These are phyloP conservation scores for Arabidopsis suecica DNA, from an alignment of 345 rosid genomes.

Conservation along the genomic window DNA sequence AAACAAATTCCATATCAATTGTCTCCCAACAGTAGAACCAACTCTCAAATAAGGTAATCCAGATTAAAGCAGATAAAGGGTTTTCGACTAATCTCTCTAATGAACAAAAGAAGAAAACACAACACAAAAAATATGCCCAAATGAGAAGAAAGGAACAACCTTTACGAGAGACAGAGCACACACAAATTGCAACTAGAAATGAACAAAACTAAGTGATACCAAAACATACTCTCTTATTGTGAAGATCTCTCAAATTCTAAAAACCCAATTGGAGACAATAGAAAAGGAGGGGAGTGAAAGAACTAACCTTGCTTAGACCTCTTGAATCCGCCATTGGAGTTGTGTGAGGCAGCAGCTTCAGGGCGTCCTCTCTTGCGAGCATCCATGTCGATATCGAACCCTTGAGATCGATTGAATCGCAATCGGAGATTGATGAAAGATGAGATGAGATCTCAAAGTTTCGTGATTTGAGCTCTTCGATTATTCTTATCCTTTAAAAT, in stretches of 20 bases:
- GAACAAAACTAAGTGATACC: neutral
- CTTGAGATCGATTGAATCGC: conserved; percentile 3
- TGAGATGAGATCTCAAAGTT: conserved; percentile 1
- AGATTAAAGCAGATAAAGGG: neutral
- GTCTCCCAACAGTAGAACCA: neutral
- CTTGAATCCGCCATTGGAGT: conserved; percentile 71
- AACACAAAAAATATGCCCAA: conserved; percentile 7
- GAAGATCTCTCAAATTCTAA: conserved; percentile 20
- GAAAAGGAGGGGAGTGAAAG: neutral
- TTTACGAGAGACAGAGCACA: neutral
- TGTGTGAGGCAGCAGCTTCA: conserved; percentile 50
- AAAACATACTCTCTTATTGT: conserved; percentile 36
- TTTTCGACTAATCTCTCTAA: neutral
- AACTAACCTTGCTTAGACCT: conserved; percentile 58
- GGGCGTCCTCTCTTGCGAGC: conserved; percentile 67
- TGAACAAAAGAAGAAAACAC: neutral
- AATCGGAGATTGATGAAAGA: neutral
- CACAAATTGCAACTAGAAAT: neutral
- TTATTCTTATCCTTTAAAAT: conserved; percentile 4
- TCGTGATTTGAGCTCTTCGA: neutral
- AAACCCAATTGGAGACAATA: neutral
- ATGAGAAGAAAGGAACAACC: neutral
- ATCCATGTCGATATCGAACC: conserved; percentile 50
- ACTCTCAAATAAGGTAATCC: neutral
- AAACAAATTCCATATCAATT: neutral